Evolutionary conservation across 1,139 yeast species (phyloP).

Genomic region (Pichia kudriavzevii): DNA sequence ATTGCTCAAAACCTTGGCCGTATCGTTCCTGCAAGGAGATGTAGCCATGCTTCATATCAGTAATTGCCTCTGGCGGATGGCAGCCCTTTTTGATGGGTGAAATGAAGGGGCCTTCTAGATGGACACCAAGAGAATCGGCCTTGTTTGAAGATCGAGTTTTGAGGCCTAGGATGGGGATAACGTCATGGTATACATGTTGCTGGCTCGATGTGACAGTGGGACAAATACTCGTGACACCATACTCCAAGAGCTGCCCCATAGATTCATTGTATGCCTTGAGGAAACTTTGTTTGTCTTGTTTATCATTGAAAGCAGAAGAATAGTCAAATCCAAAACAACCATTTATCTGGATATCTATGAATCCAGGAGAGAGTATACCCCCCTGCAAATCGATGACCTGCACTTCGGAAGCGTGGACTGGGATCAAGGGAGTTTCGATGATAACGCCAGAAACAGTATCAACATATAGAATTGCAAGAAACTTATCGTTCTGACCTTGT

Average conservation of each 20-base stretch:
- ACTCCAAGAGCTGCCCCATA: constrained; percentile 41
- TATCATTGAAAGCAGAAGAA: constrained; percentile 28
- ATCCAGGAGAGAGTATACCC: constrained; percentile 49
- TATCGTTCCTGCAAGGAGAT: constrained; percentile 30
- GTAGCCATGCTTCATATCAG: constrained; percentile 33
- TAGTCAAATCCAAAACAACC: constrained; percentile 57
- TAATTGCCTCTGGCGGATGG: constrained; percentile 52
- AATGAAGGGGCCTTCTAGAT: constrained; percentile 58
- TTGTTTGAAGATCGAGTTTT: constrained; percentile 29
- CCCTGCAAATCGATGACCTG: constrained; percentile 42
- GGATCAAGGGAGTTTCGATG: constrained; percentile 25
- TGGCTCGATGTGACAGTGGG: constrained; percentile 56
- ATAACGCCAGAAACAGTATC: constrained; percentile 41
- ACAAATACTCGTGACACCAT: constrained; percentile 55
- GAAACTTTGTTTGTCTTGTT: constrained; percentile 29
- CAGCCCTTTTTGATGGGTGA: constrained; percentile 52
- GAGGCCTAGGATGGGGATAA: constrained; percentile 39
- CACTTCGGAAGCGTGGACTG: not conserved
- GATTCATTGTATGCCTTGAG: constrained; percentile 37
- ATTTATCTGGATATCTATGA: constrained; percentile 54
- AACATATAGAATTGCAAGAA: constrained; percentile 41
- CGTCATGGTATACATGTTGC: constrained; percentile 45
- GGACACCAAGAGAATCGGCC: constrained; percentile 53
- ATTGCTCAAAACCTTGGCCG: constrained; percentile 30
- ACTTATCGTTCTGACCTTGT: too few species aligned